Evolutionary conservation across 1,284 basidiomycete species (phyloP).

Genomic region (Singerocomus inundabilis): DNA sequence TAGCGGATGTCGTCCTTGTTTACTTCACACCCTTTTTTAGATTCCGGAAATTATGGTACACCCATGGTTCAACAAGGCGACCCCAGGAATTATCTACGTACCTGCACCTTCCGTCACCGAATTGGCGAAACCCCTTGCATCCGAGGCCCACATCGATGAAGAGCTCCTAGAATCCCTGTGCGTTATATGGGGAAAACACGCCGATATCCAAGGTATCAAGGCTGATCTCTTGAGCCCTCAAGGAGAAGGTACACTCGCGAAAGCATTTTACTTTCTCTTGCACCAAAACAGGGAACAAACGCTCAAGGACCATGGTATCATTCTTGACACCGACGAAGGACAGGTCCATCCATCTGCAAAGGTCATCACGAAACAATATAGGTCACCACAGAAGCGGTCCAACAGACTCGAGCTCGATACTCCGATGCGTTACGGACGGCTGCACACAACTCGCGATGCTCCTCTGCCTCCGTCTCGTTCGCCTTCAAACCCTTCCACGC

Average conservation of each 20-base stretch:
- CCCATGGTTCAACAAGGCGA: constrained; percentile 68
- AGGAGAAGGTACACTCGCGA: constrained; percentile 76
- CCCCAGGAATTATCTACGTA: constrained; percentile 54
- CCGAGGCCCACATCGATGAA: constrained; percentile 73
- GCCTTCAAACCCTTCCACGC: constrained; percentile 29
- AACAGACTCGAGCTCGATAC: constrained; percentile 14
- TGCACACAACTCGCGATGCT: constrained; percentile 18
- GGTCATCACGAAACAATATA: constrained; percentile 46
- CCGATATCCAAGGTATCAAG: constrained; percentile 55
- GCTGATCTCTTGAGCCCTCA: constrained; percentile 63
- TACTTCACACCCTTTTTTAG: constrained; percentile 39
- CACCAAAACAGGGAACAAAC: constrained; percentile 77
- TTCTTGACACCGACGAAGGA: constrained; percentile 41
- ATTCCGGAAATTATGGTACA: constrained; percentile 87
- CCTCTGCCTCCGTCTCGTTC: constrained; percentile 32
- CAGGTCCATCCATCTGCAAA: constrained; percentile 34
- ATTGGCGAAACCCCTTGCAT: constrained; percentile 65
- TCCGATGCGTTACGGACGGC: constrained; percentile 8
- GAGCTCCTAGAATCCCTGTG: constrained; percentile 88
- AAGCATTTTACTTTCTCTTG: constrained; percentile 91
- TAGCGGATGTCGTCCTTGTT: constrained; percentile 3
- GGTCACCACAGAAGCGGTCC: constrained; percentile 35
- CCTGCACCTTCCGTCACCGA: constrained; percentile 65
- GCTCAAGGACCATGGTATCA: constrained; percentile 59
- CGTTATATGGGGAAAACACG: constrained; percentile 82